Base-by-base conservation (phyloP, 768 basidiomycete species). In the Hortiboletus campestris region DNA sequence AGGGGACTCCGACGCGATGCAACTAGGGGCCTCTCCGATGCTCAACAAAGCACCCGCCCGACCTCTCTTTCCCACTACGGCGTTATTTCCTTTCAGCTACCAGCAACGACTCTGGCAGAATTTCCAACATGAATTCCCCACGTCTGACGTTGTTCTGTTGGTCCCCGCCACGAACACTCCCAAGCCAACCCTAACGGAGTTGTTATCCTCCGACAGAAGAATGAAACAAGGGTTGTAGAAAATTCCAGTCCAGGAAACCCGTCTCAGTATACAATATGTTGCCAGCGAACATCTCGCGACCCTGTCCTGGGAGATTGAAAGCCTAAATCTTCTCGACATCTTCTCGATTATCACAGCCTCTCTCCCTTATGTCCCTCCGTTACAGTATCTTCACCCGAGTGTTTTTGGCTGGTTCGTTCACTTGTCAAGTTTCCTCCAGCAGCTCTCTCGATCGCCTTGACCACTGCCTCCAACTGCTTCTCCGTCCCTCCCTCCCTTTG, bases 31-130 rank as follows among this genome's bases (percentile, higher is more conserved):
- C 25, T 25, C 25, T 25, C 2, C 25, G 25, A 4, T 4, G 25
- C 25, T 25, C 25, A 25, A 25, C 4, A 25, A 25, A 25, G 25
- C 25, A 25, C 25, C 25, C 25, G 25, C 25, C 25, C 25, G 25
- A 25, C 25, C 25, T 25, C 25, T 2, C 25, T 25, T 25, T 25
- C 25, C 25, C 2, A 25, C 25, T 4, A 25, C 25, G 40, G 40
- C 5, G 7, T 22, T 6, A 20, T 6, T 22, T 20, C 40, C 11
- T 20, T 41, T 4, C 40, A 41, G 40, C 40, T n/a, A 41, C 12
- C 11, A 20, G 13, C 8, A 39, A n/a, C 8, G 7, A 1, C 2
- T 39, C 0, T 11, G n/a, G 0, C 5, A 9, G 3, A 11, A 8
- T 7, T 17, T 38, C 8, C 17, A n/a, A 6, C 17, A n/a, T 10